A percentile compares a stretch with the other conserved stretches of the same genome.
Evolutionary conservation across 805 yeast genomes (phyloP).

Genomic region (Candida quercuum): DNA sequence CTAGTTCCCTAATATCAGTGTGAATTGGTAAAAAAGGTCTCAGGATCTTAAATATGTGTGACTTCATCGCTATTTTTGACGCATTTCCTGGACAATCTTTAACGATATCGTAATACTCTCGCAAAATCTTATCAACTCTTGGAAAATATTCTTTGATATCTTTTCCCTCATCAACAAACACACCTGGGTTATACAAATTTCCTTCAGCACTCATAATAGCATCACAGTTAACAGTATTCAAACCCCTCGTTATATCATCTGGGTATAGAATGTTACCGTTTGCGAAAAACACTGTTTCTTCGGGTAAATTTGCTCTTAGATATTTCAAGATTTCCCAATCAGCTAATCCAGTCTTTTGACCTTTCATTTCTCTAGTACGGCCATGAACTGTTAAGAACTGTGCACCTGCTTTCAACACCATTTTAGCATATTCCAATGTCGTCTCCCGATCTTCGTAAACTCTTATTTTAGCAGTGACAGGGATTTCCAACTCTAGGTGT

Average conservation of each 20-base stretch:
- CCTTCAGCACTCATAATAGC: slow-evolving; percentile 99
- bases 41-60: slow-evolving; percentile 84
- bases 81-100: slow-evolving; percentile 42
- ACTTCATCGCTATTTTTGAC: slow-evolving; percentile 77
- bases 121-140: slow-evolving; percentile 72
- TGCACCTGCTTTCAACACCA: slow-evolving; percentile 91
- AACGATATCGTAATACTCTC: slow-evolving; percentile 88
- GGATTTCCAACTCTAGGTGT: slow-evolving; percentile 70
- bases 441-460: slow-evolving; percentile 82
- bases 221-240: slow-evolving; percentile 62
- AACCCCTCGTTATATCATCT: slow-evolving; percentile 71
- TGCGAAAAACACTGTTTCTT: slow-evolving; percentile 82
- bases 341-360: slow-evolving; percentile 92
- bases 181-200: slow-evolving; percentile 87
- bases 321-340: slow-evolving; percentile 81
- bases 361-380: slow-evolving; percentile 95
- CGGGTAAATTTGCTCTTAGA: slow-evolving; percentile 70
- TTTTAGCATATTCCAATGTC: slow-evolving; percentile 78
- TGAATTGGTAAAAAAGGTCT: slow-evolving; percentile 75
- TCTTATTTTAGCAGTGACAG: slow-evolving; percentile 94
- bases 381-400: slow-evolving; percentile 95
- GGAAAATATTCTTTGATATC: slow-evolving; percentile 69
- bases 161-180: slow-evolving; percentile 50
- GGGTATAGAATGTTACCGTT: slow-evolving; percentile 94
- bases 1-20: slow-evolving; percentile 68